phyloP scores from a whole-genome alignment of 495 filamentous ascomycete genomes.

The Tuber aestivum region DNA sequence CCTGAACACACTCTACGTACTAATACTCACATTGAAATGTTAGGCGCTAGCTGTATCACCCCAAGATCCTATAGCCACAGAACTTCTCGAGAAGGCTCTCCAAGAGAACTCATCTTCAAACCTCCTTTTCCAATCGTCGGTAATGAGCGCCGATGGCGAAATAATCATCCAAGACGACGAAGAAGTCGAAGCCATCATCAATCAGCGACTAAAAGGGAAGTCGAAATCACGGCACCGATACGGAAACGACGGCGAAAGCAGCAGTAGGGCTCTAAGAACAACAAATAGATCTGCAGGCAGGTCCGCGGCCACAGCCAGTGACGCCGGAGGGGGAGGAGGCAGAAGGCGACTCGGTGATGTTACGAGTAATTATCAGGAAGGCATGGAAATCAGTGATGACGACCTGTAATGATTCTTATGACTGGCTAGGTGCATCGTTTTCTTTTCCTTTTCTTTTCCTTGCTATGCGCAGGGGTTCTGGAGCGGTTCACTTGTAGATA shows the following conservation, averaged over 20 bases:
- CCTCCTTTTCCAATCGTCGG: conserved; percentile 24
- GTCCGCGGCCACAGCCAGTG: neutral
- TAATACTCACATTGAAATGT: conserved; percentile 48
- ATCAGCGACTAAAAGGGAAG: conserved; percentile 24
- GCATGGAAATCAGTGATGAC: conserved; percentile 41
- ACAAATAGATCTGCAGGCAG: conserved; percentile 15
- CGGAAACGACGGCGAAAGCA: conserved; percentile 23
- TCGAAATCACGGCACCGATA: conserved; percentile 28
- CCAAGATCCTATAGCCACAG: conserved; percentile 68
- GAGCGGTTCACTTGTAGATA: neutral
- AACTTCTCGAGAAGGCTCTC: conserved; percentile 65
- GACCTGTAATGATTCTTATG: conserved; percentile 22
- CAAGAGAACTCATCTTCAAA: conserved; percentile 56
- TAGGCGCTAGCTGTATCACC: conserved; percentile 66
- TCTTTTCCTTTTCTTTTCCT: neutral
- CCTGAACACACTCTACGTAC: neutral
- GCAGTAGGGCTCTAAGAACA: conserved; percentile 10
- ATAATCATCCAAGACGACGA: conserved; percentile 37
- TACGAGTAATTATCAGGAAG: conserved; percentile 37
- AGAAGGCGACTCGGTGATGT: conserved; percentile 39
- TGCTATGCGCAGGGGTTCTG: neutral
- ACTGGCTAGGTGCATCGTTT: neutral
- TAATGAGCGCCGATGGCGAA: conserved; percentile 34
- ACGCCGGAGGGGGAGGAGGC: conserved; percentile 9
- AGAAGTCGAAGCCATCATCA: conserved; percentile 34